Base-by-base conservation (phyloP, 2,329 filamentous ascomycete species). In the Torrubiellomyces zombiae region DNA sequence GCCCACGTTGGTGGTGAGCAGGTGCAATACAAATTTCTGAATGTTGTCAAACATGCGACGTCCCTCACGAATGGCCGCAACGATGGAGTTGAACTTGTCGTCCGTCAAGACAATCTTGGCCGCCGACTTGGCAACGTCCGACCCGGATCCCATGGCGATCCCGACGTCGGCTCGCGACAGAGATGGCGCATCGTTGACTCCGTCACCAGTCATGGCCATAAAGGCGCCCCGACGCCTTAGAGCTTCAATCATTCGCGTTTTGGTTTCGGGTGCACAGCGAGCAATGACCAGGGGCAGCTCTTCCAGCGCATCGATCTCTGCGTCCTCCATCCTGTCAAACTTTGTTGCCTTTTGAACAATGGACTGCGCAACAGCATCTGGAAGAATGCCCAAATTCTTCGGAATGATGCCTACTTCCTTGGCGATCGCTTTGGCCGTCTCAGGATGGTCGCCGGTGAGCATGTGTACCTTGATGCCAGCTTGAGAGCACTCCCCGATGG, bases 201-300 rank as follows among this genome's bases (percentile, higher is more conserved):
- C 81, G 38, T 91, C 81, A 30, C 81, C 81, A 11, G 80, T 89
- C 80, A 91, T 89, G 30, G 80, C 80, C 47, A 75, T 80, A 48
- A 78, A 86, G 12, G 67, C 65, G 13, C 67, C 63, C 20, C 81
- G 74, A 10, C 82, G 70, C 35, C 85, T 78, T 10, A 92, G 65
- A 5, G 82, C 81, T 37, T 85, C 79, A 25, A 92, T 85, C 81
- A 92, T 91, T 30, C 80, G 73, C 4, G 82, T 81, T 53, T 92
- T 92, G 19, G 82, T 91, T 30, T 78, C 70, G 0, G 83, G 82
- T 1, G 79, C 77, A 44, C 81, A 91, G 18, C 82, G 74, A 18
- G 82, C 81, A 31, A 91, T 75, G 7, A 91, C 82, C 1, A 86
- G 58, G 3, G 81, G 81, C 3, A 91, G 56, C 20, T 81, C 69